Percentiles rank a stretch among this genome's conserved stretches.
phyloP scores from a whole-genome alignment of 495 filamentous ascomycete species.

The Annulohypoxylon stygium region DNA sequence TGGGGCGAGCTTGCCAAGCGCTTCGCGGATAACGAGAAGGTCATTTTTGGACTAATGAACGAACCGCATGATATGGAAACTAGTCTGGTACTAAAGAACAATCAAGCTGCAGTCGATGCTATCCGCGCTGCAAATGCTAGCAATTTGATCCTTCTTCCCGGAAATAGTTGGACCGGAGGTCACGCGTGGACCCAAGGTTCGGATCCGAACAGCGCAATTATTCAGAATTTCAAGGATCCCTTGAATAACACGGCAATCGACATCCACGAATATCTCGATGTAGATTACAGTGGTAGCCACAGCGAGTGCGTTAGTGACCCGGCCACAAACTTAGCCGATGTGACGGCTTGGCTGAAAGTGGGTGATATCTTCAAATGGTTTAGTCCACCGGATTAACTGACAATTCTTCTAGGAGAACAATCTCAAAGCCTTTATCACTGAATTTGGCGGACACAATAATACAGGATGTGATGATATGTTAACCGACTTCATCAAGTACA shows the following conservation, averaged over 20 bases:
- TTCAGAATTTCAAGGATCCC: slow-evolving; percentile 62
- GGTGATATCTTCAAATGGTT: not conserved
- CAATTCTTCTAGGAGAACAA: slow-evolving; percentile 51
- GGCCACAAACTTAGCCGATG: slow-evolving; percentile 55
- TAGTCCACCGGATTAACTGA: not conserved
- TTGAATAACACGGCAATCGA: slow-evolving; percentile 64
- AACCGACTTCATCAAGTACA: slow-evolving; percentile 61
- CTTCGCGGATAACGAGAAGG: slow-evolving; percentile 63
- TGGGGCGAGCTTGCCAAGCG: slow-evolving; percentile 66
- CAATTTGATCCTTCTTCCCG: slow-evolving; percentile 64
- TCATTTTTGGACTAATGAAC: slow-evolving; percentile 65
- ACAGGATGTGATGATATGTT: slow-evolving; percentile 62
- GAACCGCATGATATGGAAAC: slow-evolving; percentile 67
- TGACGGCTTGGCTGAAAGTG: slow-evolving; percentile 63
- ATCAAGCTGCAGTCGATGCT: slow-evolving; percentile 64
- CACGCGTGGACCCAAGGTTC: slow-evolving; percentile 63
- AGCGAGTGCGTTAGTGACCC: slow-evolving; percentile 55
- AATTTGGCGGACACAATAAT: slow-evolving; percentile 65
- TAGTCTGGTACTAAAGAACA: slow-evolving; percentile 59
- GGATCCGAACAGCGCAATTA: slow-evolving; percentile 57
- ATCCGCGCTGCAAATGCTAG: slow-evolving; percentile 60
- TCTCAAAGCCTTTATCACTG: slow-evolving; percentile 67
- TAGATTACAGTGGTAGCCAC: slow-evolving; percentile 62
- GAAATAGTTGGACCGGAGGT: slow-evolving; percentile 64
- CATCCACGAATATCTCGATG: slow-evolving; percentile 67